Conservation (phyloP, 1,284 basidiomycete species). For the Sporisorium exsertum region DNA sequence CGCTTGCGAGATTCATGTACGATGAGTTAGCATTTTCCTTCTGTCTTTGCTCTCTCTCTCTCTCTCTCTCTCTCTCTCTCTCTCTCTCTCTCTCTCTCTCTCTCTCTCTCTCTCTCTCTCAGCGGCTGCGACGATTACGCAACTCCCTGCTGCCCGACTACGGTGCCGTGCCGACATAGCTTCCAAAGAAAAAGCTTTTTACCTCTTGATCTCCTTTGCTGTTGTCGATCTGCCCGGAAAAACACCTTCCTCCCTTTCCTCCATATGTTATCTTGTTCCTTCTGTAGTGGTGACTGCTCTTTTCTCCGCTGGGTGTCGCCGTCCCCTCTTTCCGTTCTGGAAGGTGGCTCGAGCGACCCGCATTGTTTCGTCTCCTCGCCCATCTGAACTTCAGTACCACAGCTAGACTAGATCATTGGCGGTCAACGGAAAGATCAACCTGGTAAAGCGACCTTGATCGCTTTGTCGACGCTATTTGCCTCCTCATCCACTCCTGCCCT, state of each 20-base stretch:
- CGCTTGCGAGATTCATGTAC: not conserved
- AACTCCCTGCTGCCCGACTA: not conserved
- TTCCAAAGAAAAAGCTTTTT: no score
- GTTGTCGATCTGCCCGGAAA: no score
- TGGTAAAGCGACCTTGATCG: not conserved
- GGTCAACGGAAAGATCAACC: not conserved
- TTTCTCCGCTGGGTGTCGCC: not conserved
- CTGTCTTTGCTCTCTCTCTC: no score
- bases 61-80: no score
- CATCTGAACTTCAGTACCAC: not conserved
- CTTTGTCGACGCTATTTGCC: not conserved
- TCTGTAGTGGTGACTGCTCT: not conserved
- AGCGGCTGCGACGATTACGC: not conserved
- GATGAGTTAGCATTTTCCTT: not conserved
- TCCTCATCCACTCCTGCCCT: not conserved
- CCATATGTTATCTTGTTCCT: slow-evolving; percentile 10
- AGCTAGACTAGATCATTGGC: not conserved
- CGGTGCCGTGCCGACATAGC: not conserved
- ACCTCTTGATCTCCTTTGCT: no score
- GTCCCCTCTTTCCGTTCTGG: slow-evolving; percentile 18
- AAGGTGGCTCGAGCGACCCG: slow-evolving; percentile 8
- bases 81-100: not conserved
- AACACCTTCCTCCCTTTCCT: not conserved
- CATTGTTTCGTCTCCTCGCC: not conserved
- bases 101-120: no score